These are phyloP conservation scores for Fusarium sp. DNA, from an alignment of 2,329 filamentous ascomycete genomes.

Conservation along the genomic window DNA sequence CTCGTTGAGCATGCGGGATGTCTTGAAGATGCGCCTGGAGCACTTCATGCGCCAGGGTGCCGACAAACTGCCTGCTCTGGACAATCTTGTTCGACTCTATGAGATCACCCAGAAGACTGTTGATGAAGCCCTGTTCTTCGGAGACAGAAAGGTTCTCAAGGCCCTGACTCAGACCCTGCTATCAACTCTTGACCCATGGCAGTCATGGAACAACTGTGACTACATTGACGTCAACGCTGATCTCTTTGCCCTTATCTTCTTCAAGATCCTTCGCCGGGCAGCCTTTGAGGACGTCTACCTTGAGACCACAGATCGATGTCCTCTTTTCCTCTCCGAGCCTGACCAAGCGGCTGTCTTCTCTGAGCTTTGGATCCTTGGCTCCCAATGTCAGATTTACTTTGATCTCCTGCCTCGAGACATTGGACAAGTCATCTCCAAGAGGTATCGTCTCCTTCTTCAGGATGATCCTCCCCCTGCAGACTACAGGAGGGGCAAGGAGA, in stretches of 20 bases:
- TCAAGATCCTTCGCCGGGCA: constrained; percentile 20
- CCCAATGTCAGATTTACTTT: constrained; percentile 36
- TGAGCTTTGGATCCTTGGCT: constrained; percentile 35
- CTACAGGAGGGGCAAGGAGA: constrained; percentile 30
- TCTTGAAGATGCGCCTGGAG: constrained; percentile 10
- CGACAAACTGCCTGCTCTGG: constrained; percentile 9
- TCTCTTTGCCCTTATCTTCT: constrained; percentile 25
- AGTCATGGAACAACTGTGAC: constrained; percentile 7
- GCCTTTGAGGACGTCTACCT: constrained; percentile 36
- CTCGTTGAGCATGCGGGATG: constrained; percentile 3
- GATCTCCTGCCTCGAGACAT: constrained; percentile 30
- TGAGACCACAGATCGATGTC: constrained; percentile 33
- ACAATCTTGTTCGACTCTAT: constrained; percentile 15
- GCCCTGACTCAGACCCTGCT: background rate
- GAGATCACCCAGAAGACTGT: constrained; percentile 1
- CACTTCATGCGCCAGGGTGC: constrained; percentile 11
- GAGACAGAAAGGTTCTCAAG: constrained; percentile 11
- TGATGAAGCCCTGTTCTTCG: constrained; percentile 17
- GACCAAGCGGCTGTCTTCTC: constrained; percentile 37
- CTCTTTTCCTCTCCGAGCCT: constrained; percentile 32
- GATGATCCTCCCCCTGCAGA: constrained; percentile 17
- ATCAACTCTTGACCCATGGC: constrained; percentile 11
- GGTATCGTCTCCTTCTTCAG: constrained; percentile 21
- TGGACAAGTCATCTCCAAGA: constrained; percentile 19
- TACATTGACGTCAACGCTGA: constrained; percentile 31